These are phyloP conservation scores for Oleoguttula mirabilis DNA, from an alignment of 495 filamentous ascomycete species.

Conservation along the genomic window DNA sequence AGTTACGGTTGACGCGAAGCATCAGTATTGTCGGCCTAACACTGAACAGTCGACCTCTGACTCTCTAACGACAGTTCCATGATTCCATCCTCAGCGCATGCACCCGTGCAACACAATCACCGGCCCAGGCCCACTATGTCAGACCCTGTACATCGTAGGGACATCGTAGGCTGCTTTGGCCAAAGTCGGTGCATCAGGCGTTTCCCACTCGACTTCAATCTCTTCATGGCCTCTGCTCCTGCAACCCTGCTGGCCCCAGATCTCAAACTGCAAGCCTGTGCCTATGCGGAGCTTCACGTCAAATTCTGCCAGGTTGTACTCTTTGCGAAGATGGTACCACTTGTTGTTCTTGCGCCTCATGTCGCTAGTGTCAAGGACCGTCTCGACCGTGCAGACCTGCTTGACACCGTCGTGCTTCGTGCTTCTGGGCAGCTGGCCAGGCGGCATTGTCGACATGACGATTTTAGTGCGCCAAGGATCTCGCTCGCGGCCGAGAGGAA, in stretches of 20 bases:
- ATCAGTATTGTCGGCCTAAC: too few species aligned
- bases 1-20: too few species aligned
- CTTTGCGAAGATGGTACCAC: slow-evolving; percentile 6
- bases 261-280: slow-evolving; percentile 7
- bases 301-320: slow-evolving; percentile 8
- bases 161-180: too few species aligned
- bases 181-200: neutral
- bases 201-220: slow-evolving; percentile 2
- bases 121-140: too few species aligned
- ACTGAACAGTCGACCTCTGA: too few species aligned
- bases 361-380: neutral
- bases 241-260: slow-evolving; percentile 1
- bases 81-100: too few species aligned
- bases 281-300: slow-evolving; percentile 6
- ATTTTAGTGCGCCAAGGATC: slow-evolving; percentile 1
- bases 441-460: neutral
- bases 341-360: slow-evolving; percentile 8
- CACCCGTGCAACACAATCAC: too few species aligned
- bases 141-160: too few species aligned
- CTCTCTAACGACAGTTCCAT: too few species aligned
- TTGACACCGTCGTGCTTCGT: neutral
- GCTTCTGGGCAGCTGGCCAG: neutral
- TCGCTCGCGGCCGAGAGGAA: neutral
- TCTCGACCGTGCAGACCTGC: neutral
- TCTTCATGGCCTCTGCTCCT: slow-evolving; percentile 4